Evolutionary conservation across 192 early-diverging fungal species (phyloP).

Genomic region (Coemansia erecta): DNA sequence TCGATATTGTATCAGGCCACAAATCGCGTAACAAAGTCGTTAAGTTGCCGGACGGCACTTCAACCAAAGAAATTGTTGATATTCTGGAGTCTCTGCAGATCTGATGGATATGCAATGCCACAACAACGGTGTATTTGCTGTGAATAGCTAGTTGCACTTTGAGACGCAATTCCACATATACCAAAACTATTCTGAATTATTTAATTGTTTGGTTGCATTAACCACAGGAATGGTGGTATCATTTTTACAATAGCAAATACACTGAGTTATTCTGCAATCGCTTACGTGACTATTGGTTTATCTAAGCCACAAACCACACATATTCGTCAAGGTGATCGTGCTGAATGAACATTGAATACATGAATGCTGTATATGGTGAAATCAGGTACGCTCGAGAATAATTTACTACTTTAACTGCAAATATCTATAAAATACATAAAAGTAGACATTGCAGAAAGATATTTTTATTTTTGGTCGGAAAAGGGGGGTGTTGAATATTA

Average conservation of each 20-base stretch:
- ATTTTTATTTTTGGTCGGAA: neutral
- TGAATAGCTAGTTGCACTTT: neutral
- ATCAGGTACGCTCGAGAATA: too few relatives aligned
- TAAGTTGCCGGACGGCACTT: neutral
- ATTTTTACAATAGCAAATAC: neutral
- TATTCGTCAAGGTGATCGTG: too few relatives aligned
- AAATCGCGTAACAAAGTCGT: constrained; percentile 8
- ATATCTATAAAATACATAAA: neutral
- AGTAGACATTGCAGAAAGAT: neutral
- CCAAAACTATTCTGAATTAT: neutral
- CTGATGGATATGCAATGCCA: neutral
- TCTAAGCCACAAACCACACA: too few relatives aligned
- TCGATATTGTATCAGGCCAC: constrained; percentile 4
- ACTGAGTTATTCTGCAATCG: too few relatives aligned
- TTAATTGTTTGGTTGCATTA: neutral
- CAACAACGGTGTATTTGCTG: neutral
- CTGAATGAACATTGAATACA: too few relatives aligned
- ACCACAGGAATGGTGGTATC: neutral
- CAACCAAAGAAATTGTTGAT: neutral
- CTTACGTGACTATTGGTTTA: too few relatives aligned
- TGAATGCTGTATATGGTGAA: too few relatives aligned
- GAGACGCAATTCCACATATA: too few relatives aligned
- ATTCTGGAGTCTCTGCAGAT: constrained; percentile 1
- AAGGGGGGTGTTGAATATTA: neutral
- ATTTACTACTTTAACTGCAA: neutral